Evolutionary conservation across 176 grass and related monocot genomes (phyloP), one percentile per base, ranked within the genome.

Genomic region (Saccharum spontaneum): DNA sequence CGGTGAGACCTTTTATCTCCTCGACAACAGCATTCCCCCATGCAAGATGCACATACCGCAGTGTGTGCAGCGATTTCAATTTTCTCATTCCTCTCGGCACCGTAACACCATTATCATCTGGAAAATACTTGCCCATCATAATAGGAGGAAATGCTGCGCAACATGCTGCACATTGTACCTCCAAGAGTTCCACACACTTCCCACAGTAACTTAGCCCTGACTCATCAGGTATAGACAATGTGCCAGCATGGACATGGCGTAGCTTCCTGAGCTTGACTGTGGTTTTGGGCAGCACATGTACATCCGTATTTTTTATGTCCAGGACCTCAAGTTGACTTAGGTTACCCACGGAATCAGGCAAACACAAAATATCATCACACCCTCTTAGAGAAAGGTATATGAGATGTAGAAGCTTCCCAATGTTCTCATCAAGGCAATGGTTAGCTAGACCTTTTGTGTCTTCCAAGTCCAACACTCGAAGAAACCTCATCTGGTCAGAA

Each of bases 391-490:
- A 87, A 23, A 92, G 18, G 22, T 69, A 84, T 28, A 22, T 87
- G 3, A 88, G 71, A 18, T 82, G 86, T 8, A 71, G 45, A 23
- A 92, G 39, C 5, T 88, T 75, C 4, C 66, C 65, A 11, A 92
- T 50, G 0, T 48, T 68, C 7, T 43, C 45, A 0, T 43, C 45
- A 0, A 92, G 52, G 74, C 79, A n/a, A 8, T 17, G 6, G 34
- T 80, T 3, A 1, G 9, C 6, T 11, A 89, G 24, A 14, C 16
- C 5, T 1, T 0, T 0, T 0, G 43, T 72, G 4, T 6, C 59
- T 78, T 92, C 83, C 15, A 92, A 28, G 20, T 92, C 86, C 10
- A 92, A 17, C 16, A 92, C 87, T 16, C 86, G 69, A 4, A 92
- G 38, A 16, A 89, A 20, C 7, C 44, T 83, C 86, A 92, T 83